Conservation (phyloP, 371 early-diverging fungal genomes). For the Actinomortierella wolfii region DNA sequence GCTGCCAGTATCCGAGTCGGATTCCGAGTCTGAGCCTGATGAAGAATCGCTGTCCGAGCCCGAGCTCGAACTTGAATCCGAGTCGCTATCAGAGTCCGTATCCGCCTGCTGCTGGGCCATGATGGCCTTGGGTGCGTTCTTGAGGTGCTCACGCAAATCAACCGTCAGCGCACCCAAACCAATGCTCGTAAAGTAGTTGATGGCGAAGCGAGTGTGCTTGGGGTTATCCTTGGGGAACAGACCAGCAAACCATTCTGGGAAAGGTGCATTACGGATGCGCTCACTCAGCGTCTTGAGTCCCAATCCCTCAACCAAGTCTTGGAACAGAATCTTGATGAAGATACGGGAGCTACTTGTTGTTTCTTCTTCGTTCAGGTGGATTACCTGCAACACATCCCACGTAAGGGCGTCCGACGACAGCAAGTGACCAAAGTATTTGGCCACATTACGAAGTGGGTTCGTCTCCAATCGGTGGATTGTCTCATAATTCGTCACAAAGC, state of each 20-base stretch:
- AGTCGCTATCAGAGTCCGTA: conserved; percentile 31
- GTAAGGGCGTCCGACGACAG: conserved; percentile 85
- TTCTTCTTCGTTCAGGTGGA: conserved; percentile 88
- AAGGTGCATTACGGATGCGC: conserved; percentile 70
- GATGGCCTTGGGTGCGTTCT: conserved; percentile 62
- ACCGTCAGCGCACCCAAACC: conserved; percentile 93
- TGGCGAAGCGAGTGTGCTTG: conserved; percentile 91
- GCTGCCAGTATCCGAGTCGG: conserved; percentile 1
- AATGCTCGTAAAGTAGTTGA: conserved; percentile 97
- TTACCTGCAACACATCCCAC: conserved; percentile 82
- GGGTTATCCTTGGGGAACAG: conserved; percentile 93
- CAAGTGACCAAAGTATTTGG: conserved; percentile 90
- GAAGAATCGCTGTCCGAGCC: conserved; percentile 22
- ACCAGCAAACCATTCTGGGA: conserved; percentile 72
- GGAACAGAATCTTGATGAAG: conserved; percentile 93
- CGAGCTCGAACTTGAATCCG: conserved; percentile 29
- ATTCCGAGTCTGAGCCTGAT: conserved; percentile 13
- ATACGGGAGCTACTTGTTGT: conserved; percentile 97
- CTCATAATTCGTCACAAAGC: conserved; percentile 86
- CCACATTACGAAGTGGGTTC: conserved; percentile 91
- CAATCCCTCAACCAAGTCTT: conserved; percentile 85
- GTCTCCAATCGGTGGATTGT: conserved; percentile 95
- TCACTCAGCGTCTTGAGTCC: conserved; percentile 83
- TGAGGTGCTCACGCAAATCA: conserved; percentile 86
- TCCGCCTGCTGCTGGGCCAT: conserved; percentile 51